Evolutionary conservation across 768 basidiomycete genomes (phyloP).

Genomic region (Trametes maxima): DNA sequence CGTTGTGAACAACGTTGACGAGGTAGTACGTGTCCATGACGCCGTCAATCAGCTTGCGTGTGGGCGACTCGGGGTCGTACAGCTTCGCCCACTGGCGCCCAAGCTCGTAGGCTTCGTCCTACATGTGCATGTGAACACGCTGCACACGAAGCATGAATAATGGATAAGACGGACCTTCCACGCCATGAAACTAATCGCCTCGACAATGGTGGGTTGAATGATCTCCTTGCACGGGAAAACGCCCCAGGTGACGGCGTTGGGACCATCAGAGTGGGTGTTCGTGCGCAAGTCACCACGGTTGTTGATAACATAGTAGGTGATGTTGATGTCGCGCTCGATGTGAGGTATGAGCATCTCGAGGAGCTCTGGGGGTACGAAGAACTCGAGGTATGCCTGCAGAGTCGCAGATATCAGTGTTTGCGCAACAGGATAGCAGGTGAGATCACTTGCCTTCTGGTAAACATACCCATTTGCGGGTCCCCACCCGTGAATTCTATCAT

Average conservation of each 20-base stretch:
- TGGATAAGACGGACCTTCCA: slow-evolving; percentile 71
- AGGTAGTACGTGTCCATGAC: slow-evolving; percentile 83
- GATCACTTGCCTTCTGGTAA: slow-evolving; percentile 78
- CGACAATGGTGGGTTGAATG: slow-evolving; percentile 93
- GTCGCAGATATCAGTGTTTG: neutral
- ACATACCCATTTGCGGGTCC: slow-evolving; percentile 92
- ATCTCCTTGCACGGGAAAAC: slow-evolving; percentile 98
- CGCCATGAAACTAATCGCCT: slow-evolving; percentile 97
- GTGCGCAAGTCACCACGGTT: slow-evolving; percentile 92
- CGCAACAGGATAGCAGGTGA: slow-evolving; percentile 5
- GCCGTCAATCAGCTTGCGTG: slow-evolving; percentile 72
- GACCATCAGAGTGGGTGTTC: slow-evolving; percentile 93
- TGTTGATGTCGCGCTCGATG: slow-evolving; percentile 83
- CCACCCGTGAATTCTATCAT: slow-evolving; percentile 89
- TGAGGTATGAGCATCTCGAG: slow-evolving; percentile 72
- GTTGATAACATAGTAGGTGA: slow-evolving; percentile 98
- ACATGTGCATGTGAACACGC: neutral
- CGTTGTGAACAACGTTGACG: slow-evolving; percentile 96
- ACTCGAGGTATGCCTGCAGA: slow-evolving; percentile 88
- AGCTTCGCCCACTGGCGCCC: slow-evolving; percentile 89
- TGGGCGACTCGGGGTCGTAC: slow-evolving; percentile 76
- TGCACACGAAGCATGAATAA: neutral
- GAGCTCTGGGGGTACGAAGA: slow-evolving; percentile 82
- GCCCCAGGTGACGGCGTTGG: slow-evolving; percentile 99
- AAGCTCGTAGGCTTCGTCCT: slow-evolving; percentile 95